phyloP scores from a whole-genome alignment of 352 stramenopile species.

The Globisporangium iwayamae region DNA sequence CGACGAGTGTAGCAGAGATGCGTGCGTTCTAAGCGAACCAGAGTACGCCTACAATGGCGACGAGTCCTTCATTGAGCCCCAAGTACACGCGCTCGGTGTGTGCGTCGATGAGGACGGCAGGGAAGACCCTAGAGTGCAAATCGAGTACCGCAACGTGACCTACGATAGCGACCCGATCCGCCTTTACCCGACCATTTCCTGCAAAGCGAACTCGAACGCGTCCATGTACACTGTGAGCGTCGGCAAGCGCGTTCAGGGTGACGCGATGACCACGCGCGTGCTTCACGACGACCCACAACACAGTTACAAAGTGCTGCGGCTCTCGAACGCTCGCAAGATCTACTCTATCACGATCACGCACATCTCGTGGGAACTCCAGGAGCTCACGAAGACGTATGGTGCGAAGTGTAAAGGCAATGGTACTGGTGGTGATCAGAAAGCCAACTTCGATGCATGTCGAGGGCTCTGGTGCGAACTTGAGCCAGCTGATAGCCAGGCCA shows the following conservation, averaged over 20 bases:
- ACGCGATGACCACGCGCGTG: background rate
- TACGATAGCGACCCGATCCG: background rate
- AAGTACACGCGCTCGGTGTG: slow-evolving; percentile 5
- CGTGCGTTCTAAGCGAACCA: background rate
- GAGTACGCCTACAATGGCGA: slow-evolving; percentile 3
- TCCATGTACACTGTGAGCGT: slow-evolving; percentile 10
- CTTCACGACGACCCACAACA: background rate
- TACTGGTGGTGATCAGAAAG: background rate
- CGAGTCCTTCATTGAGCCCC: slow-evolving; percentile 5
- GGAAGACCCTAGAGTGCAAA: slow-evolving; percentile 3
- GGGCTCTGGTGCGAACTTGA: slow-evolving; percentile 2
- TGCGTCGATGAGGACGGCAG: slow-evolving; percentile 1
- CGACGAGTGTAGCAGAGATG: slow-evolving; percentile 2
- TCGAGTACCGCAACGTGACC: background rate
- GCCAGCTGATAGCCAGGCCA: background rate
- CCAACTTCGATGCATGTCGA: background rate
- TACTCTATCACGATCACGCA: slow-evolving; percentile 12
- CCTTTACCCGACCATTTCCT: background rate
- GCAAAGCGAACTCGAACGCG: background rate
- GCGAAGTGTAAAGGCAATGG: background rate
- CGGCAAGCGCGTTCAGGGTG: slow-evolving; percentile 9
- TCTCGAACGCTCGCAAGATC: slow-evolving; percentile 12
- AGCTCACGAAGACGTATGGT: background rate
- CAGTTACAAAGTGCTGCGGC: background rate
- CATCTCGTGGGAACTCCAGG: slow-evolving; percentile 3